Base-by-base conservation (phyloP, 257 asterid species). In the Cruciata laevipes region DNA sequence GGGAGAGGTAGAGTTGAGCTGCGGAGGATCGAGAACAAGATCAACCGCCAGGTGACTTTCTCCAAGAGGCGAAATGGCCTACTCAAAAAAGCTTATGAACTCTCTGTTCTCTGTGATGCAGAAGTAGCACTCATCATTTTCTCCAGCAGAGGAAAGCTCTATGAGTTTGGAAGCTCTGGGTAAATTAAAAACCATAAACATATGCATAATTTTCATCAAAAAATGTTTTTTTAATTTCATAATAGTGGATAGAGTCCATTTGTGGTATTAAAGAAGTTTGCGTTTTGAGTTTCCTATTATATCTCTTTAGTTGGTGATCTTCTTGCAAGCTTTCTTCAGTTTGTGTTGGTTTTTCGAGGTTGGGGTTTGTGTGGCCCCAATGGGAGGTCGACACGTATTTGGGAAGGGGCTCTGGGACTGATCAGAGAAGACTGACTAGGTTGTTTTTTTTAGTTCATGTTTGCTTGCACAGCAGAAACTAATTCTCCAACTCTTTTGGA, bases 1-100 rank as follows among this genome's bases (percentile, higher is more conserved):
- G 98, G 98, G 61, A 87, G 98, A 81, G 98, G 98, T 7, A 86
- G 96, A 84, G 98, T 92, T 58, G 98, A 89, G 74, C 69, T 92
- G 85, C 87, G 89, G 85, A 87, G 96, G 62, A 92, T 92, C 57
- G 98, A 92, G 73, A 92, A 92, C 91, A 92, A 92, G 74, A 92
- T 92, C 77, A 92, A 92, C 79, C 83, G 98, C 58, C 98, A 92
- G 69, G 98, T 92, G 66, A 92, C 98, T 17, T 92, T 92, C 74
- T 92, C 97, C 0, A 92, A 89, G 87, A 77, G 98, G 65, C 84
- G 98, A 78, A 89, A 89, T 89, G 98, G 98, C 69, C 74, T 92
- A 47, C 84, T 92, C 32, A 92, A 92, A 88, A 92, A 92, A 82
- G 98, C 98, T 56, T 92, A 87, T 77, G 98, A 92, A 38, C 87